Conservation (phyloP, 768 basidiomycete species). For the Naematelia aurantialba region DNA sequence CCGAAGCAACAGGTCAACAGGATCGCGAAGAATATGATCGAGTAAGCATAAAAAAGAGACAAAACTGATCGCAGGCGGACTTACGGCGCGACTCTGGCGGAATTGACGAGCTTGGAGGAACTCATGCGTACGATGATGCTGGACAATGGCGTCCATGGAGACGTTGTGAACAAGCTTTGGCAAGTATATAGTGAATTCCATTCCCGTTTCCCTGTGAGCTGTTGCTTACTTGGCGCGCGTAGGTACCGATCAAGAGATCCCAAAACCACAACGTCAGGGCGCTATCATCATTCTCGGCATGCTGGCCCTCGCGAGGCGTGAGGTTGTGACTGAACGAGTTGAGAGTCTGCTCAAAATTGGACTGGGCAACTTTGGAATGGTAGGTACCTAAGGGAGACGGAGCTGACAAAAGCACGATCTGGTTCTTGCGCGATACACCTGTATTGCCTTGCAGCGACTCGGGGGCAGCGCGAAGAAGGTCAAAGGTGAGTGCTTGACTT, state of each 20-base stretch:
- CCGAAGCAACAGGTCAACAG: slow-evolving; percentile 83
- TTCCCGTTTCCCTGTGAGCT: not conserved
- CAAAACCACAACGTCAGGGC: slow-evolving; percentile 80
- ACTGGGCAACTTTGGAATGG: slow-evolving; percentile 77
- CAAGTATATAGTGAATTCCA: slow-evolving; percentile 77
- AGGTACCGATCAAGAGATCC: slow-evolving; percentile 74
- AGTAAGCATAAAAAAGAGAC: slow-evolving; percentile 57
- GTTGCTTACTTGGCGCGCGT: not conserved
- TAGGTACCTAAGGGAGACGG: slow-evolving; percentile 43
- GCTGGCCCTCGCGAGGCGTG: slow-evolving; percentile 78
- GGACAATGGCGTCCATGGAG: slow-evolving; percentile 72
- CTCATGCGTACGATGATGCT: slow-evolving; percentile 96
- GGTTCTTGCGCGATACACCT: slow-evolving; percentile 86
- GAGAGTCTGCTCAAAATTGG: slow-evolving; percentile 83
- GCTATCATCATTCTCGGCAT: slow-evolving; percentile 96
- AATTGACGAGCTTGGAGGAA: slow-evolving; percentile 92
- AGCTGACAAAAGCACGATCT: slow-evolving; percentile 65
- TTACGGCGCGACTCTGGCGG: slow-evolving; percentile 85
- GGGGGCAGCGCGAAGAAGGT: slow-evolving; percentile 95
- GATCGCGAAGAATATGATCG: slow-evolving; percentile 94
- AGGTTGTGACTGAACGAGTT: slow-evolving; percentile 73
- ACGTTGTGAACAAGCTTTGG: slow-evolving; percentile 89
- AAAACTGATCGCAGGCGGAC: slow-evolving; percentile 62
- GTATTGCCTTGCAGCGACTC: slow-evolving; percentile 83
- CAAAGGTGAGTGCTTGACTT: slow-evolving; percentile 62